Percentiles rank a stretch among this genome's conserved stretches.
These are phyloP conservation scores for Aspergillus sp. DNA, from an alignment of 2,329 filamentous ascomycete species.

Conservation along the genomic window DNA sequence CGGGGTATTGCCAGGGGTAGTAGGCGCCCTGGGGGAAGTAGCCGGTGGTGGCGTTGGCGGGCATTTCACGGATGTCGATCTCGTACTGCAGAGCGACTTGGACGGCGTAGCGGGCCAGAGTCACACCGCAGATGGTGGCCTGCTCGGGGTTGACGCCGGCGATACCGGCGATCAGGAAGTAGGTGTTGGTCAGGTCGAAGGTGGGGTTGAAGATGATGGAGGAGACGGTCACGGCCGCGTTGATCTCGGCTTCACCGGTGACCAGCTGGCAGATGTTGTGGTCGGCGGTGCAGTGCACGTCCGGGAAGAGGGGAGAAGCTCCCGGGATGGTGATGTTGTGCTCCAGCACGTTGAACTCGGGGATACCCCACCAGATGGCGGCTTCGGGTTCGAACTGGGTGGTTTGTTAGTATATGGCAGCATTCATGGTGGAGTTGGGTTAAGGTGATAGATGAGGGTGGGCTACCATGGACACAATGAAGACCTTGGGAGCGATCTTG, in stretches of 20 bases:
- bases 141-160: slow-evolving; percentile 72
- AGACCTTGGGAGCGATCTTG: slow-evolving; percentile 43
- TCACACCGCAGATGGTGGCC: slow-evolving; percentile 66
- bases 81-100: slow-evolving; percentile 78
- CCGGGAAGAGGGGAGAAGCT: slow-evolving; percentile 65
- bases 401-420: background rate
- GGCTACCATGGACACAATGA: slow-evolving; percentile 46
- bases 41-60: slow-evolving; percentile 64
- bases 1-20: slow-evolving; percentile 59
- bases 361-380: slow-evolving; percentile 61
- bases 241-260: slow-evolving; percentile 72
- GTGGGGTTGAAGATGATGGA: slow-evolving; percentile 62
- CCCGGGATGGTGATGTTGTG: slow-evolving; percentile 62
- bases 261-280: slow-evolving; percentile 68
- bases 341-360: slow-evolving; percentile 58
- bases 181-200: slow-evolving; percentile 68
- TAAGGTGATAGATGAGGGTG: too few species aligned
- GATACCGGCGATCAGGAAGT: slow-evolving; percentile 73
- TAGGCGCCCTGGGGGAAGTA: slow-evolving; percentile 67
- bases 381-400: slow-evolving; percentile 64
- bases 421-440: too few species aligned
- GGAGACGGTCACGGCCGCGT: slow-evolving; percentile 67
- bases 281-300: slow-evolving; percentile 64
- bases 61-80: slow-evolving; percentile 69
- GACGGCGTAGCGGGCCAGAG: slow-evolving; percentile 68